Base-by-base conservation (phyloP, 176 grass and related monocot genomes). In the Tuctoria greenei region DNA sequence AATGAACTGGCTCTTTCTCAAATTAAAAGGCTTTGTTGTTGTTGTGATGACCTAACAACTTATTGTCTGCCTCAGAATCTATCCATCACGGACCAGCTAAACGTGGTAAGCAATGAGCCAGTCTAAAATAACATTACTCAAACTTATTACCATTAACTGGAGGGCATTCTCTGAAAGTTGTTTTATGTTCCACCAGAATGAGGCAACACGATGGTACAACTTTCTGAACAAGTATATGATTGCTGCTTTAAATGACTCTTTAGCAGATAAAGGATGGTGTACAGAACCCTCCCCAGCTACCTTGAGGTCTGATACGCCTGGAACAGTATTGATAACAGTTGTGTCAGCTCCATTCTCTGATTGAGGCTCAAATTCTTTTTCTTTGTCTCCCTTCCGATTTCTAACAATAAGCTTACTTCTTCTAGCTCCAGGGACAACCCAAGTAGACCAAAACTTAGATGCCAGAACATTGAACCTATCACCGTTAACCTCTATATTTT, bases 401-500 rank as follows among this genome's bases (percentile, higher is more conserved):
- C 67, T 87, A 78, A 88, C 90, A 62, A 92, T 84, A 68, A 95
- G 75, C 78, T 99, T 99, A 82, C 95, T 95, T 69, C 82, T 90
- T 51, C 86, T 81, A 86, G 93, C 81, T 79, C 90, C 90, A 23
- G 91, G 88, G 77, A 86, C 88, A 51, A 98, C 78, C 95, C 95
- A 98, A 67, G 86, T 90, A 85, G 87, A 95, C 95, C 91, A 95
- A 81, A 99, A 99, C 47, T 95, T 94, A 36, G 82, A 85, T 56
- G 91, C 90, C 62, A 94, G 86, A 76, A 92, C 79, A 71, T 88
- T 90, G 76, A 92, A 92, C 41, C 83, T 93, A 71, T 92, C 87
- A 73, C 79, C 79, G 79, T 88, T 90, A 66, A 92, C 80, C 77
- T 92, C 95, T 60, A 84, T 50, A 85, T 82, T 81, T 79, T 87